phyloP scores from a whole-genome alignment of 345 rosid genomes.

The Clarkia xantiana region DNA sequence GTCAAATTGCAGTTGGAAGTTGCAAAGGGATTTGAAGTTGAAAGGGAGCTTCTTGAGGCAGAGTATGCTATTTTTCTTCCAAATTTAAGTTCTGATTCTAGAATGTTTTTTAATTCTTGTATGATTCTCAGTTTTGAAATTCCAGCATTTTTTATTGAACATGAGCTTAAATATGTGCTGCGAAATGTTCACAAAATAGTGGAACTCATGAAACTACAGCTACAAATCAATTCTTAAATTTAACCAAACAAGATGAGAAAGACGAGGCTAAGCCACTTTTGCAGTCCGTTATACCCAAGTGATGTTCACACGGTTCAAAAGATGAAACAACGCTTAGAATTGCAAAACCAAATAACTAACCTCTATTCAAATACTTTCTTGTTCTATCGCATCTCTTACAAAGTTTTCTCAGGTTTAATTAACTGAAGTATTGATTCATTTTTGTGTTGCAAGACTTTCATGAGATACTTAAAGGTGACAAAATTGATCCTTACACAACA shows the following conservation, averaged over 20 bases:
- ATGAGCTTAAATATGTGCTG: conserved; percentile 84
- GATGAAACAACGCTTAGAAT: conserved; percentile 47
- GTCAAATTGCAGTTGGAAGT: conserved; percentile 28
- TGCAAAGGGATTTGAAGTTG: conserved; percentile 55
- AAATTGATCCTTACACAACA: conserved; percentile 43
- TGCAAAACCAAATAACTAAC: conserved; percentile 48
- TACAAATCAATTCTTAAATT: conserved; percentile 28
- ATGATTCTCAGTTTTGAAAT: too few species aligned
- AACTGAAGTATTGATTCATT: not conserved
- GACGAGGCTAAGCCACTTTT: conserved; percentile 45
- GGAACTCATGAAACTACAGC: conserved; percentile 57
- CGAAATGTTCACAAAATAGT: conserved; percentile 64
- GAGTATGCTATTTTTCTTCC: conserved; percentile 59
- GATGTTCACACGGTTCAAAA: conserved; percentile 56
- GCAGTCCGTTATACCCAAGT: conserved; percentile 61
- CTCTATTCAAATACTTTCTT: not conserved
- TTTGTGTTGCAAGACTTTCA: conserved; percentile 61
- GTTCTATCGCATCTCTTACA: too few species aligned
- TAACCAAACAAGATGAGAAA: conserved; percentile 34
- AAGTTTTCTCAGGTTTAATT: not conserved
- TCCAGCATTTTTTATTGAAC: conserved; percentile 11
- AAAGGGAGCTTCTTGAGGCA: conserved; percentile 59
- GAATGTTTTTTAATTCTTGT: too few species aligned
- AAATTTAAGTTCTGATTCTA: too few species aligned
- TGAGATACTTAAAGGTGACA: conserved; percentile 65